phyloP scores from a whole-genome alignment of 2,329 filamentous ascomycete species.

The Fusarium sp. region DNA sequence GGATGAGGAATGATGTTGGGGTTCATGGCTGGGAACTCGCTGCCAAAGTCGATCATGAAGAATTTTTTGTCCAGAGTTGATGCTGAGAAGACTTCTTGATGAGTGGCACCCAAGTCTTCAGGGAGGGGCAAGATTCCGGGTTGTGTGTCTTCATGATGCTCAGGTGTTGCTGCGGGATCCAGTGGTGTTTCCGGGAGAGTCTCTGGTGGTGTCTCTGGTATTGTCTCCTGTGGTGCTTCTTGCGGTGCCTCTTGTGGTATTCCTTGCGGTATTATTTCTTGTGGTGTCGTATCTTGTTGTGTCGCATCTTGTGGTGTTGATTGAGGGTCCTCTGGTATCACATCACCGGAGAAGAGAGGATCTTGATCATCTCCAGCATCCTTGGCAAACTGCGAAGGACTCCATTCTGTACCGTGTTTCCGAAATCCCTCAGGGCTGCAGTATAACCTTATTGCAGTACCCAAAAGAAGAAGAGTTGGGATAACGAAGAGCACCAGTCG shows the following conservation, averaged over 20 bases:
- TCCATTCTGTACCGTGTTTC: conserved; percentile 10
- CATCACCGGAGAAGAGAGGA: not conserved
- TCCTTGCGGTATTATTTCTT: not conserved
- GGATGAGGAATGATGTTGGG: conserved; percentile 71
- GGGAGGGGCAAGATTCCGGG: conserved; percentile 3
- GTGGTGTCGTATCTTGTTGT: too few species aligned
- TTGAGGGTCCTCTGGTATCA: not conserved
- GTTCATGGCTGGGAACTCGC: conserved; percentile 57
- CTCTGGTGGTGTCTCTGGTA: not conserved
- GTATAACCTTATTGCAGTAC: conserved; percentile 43
- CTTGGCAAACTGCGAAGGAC: conserved; percentile 16
- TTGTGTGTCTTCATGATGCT: not conserved
- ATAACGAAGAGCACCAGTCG: conserved; percentile 48
- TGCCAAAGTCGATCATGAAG: conserved; percentile 62
- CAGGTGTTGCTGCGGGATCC: not conserved
- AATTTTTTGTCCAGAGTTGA: conserved; percentile 60
- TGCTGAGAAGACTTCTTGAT: conserved; percentile 59
- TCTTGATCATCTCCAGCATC: not conserved
- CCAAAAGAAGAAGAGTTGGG: conserved; percentile 47
- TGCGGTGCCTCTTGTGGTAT: not conserved
- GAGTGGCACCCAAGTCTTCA: conserved; percentile 18
- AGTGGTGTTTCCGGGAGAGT: not conserved
- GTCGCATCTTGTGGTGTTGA: not conserved
- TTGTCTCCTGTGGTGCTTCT: not conserved
- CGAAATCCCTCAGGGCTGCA: conserved; percentile 9